These are phyloP conservation scores for Penicillium canescens DNA, from an alignment of 495 filamentous ascomycete genomes.

Conservation along the genomic window DNA sequence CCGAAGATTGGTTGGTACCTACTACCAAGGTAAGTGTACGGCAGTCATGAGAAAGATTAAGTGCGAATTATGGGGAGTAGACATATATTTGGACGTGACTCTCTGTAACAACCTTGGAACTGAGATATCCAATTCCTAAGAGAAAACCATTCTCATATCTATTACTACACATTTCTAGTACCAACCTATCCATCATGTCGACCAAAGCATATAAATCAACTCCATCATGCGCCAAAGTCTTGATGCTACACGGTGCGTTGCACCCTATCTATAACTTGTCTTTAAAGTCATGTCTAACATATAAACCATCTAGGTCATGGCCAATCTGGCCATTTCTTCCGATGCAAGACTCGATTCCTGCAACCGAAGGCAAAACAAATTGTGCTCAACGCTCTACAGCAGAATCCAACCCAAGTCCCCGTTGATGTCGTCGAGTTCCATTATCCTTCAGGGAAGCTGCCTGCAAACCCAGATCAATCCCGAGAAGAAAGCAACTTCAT, in stretches of 20 bases:
- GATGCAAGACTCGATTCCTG: constrained; percentile 14
- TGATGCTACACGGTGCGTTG: background rate
- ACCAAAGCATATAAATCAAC: background rate
- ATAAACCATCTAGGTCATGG: background rate
- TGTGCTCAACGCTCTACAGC: background rate
- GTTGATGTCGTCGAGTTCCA: constrained; percentile 1
- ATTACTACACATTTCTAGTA: too few species aligned
- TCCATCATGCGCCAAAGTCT: background rate
- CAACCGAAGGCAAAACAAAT: background rate
- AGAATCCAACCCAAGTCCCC: background rate
- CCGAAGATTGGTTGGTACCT: too few species aligned
- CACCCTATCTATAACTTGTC: too few species aligned
- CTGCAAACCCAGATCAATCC: background rate
- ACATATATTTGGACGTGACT: too few species aligned
- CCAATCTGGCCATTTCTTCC: constrained; percentile 11
- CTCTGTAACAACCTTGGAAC: too few species aligned
- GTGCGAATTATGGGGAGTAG: too few species aligned
- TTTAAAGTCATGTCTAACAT: too few species aligned
- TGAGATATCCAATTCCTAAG: too few species aligned
- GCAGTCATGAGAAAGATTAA: too few species aligned
- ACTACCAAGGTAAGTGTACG: too few species aligned
- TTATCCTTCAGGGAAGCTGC: constrained; percentile 1
- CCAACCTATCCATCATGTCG: too few species aligned
- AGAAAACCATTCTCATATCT: too few species aligned
- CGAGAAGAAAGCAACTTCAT: background rate